phyloP scores from a whole-genome alignment of 1,139 yeast genomes.

The Keqinozyma sinolaborantium region DNA sequence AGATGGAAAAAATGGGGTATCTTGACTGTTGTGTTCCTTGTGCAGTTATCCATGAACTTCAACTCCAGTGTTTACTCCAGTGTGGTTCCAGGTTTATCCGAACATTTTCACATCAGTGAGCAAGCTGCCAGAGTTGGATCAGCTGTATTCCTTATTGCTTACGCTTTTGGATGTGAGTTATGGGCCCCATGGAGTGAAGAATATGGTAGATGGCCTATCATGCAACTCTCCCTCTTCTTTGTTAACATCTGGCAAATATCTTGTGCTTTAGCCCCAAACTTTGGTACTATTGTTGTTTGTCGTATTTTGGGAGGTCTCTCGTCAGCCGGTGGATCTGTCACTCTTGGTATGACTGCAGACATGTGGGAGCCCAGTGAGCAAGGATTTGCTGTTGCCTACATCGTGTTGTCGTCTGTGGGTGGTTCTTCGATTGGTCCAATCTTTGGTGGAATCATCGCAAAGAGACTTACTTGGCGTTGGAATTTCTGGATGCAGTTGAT shows the following conservation, averaged over 20 bases:
- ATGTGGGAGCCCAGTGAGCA: constrained; percentile 35
- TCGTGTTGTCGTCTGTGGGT: constrained; percentile 35
- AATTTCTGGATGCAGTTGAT: constrained; percentile 37
- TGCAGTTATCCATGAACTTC: constrained; percentile 37
- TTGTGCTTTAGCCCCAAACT: constrained; percentile 30
- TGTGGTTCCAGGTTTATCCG: constrained; percentile 21
- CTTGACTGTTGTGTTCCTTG: constrained; percentile 27
- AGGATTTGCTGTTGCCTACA: constrained; percentile 33
- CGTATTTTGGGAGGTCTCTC: constrained; percentile 26
- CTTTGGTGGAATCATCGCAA: constrained; percentile 31
- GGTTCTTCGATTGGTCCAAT: constrained; percentile 36
- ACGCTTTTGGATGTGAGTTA: constrained; percentile 37
- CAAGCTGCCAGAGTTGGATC: constrained; percentile 30
- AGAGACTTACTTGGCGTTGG: constrained; percentile 27
- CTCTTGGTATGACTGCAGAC: constrained; percentile 38
- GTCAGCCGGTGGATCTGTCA: constrained; percentile 38
- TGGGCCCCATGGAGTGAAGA: constrained; percentile 44
- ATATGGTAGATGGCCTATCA: constrained; percentile 32
- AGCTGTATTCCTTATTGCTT: constrained; percentile 30
- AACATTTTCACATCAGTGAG: constrained; percentile 22
- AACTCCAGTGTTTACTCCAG: constrained; percentile 32
- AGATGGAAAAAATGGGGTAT: constrained; percentile 29
- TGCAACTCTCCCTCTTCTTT: constrained; percentile 28
- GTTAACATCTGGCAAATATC: constrained; percentile 35
- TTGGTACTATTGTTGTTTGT: constrained; percentile 24